Percentiles rank a stretch among this genome's conserved stretches.
These are phyloP conservation scores for Coprinellus aureogranulatus DNA, from an alignment of 768 basidiomycete species.

Conservation along the genomic window DNA sequence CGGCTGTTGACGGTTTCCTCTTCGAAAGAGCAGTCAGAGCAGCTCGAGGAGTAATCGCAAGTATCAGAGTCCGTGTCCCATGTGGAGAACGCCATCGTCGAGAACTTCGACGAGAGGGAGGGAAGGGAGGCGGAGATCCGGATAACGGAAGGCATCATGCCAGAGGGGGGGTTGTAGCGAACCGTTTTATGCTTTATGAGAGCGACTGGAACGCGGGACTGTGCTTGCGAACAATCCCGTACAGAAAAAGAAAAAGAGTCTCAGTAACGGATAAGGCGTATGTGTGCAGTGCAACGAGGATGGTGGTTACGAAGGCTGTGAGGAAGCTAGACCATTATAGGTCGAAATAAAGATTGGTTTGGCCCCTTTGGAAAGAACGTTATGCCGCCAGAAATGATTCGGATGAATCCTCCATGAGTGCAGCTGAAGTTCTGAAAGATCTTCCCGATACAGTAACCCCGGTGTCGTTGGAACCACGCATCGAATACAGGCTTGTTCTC, in stretches of 20 bases:
- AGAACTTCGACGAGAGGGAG: slow-evolving; percentile 1
- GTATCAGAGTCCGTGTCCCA: slow-evolving; percentile 24
- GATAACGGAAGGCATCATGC: slow-evolving; percentile 13
- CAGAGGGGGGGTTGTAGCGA: slow-evolving; percentile 16
- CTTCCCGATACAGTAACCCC: slow-evolving; percentile 34
- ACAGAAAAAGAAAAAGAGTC: neutral
- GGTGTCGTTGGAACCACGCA: slow-evolving; percentile 2
- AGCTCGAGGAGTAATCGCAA: slow-evolving; percentile 37
- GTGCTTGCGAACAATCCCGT: neutral
- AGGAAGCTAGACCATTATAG: slow-evolving; percentile 26
- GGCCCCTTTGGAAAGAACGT: slow-evolving; percentile 28
- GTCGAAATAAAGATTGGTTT: slow-evolving; percentile 26
- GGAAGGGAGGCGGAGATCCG: slow-evolving; percentile 3
- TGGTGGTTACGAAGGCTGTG: slow-evolving; percentile 14
- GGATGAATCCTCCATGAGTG: slow-evolving; percentile 29
- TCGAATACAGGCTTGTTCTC: neutral
- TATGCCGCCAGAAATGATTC: slow-evolving; percentile 30
- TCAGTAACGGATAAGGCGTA: neutral
- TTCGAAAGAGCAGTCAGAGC: slow-evolving; percentile 51
- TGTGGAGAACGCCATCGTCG: slow-evolving; percentile 15
- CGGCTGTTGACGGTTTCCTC: slow-evolving; percentile 62
- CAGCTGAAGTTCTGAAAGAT: slow-evolving; percentile 30
- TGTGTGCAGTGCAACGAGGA: slow-evolving; percentile 4
- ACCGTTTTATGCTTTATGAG: slow-evolving; percentile 3
- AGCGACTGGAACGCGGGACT: neutral